Evolutionary conservation across 805 yeast genomes (phyloP), one percentile per base, ranked within the genome.

Genomic region (Candida hispaniensis): DNA sequence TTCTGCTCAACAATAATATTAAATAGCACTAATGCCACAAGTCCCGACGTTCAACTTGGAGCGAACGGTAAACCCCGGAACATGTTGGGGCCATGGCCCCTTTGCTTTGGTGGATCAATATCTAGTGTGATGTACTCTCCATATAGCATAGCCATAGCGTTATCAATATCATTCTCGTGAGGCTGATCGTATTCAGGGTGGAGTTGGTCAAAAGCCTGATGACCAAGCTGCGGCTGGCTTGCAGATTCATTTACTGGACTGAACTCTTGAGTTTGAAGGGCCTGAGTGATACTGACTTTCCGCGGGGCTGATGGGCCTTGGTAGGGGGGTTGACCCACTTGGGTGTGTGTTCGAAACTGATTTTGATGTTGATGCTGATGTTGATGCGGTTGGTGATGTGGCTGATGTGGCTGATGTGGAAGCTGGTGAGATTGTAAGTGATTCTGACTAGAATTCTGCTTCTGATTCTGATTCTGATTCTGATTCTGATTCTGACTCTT

Each of bases 331-430:
- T n/a, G n/a, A n/a, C n/a, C n/a, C n/a, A n/a, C n/a, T n/a, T n/a
- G n/a, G n/a, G n/a, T n/a, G n/a, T n/a, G n/a, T n/a, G n/a, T n/a
- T n/a, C n/a, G n/a, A n/a, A n/a, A n/a, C n/a, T n/a, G n/a, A n/a
- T n/a, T n/a, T 32, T 13, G 36, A 32, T 7, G 36, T 23, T 2
- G 36, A 32, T n/a, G 36, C 24, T 9, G 36, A 8, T 16, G 36
- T 32, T 16, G 36, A 32, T 7, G 28, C 10, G 6, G 23, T 17
- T 5, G 28, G 17, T 2, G 36, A 20, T 8, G 28, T 47, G 19
- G 32, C 38, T 16, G 40, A 34, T 9, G 21, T 14, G 17, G 48
- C 44, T 18, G 43, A 43, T 11, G 46, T 42, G 8, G 46, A 41
- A 8, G 47, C 39, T 17, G 44, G 38, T n/a, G n/a, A n/a, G n/a